Evolutionary conservation across 2,329 filamentous ascomycete genomes (phyloP).

Genomic region (Chlorencoelia australis): DNA sequence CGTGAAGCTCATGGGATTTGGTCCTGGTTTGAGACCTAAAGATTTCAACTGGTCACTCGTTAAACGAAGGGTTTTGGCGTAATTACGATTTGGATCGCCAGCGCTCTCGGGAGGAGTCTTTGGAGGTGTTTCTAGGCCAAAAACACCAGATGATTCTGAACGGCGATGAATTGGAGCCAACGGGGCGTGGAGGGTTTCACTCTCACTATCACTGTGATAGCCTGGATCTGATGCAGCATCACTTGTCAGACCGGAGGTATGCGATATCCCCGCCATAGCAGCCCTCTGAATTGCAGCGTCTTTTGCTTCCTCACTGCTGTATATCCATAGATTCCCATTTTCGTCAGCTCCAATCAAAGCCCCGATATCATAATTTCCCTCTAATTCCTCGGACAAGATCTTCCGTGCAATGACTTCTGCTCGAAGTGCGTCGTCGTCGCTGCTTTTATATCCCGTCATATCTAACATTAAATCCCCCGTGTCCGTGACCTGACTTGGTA

Average conservation of each 20-base stretch:
- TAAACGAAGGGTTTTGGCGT: slow-evolving; percentile 89
- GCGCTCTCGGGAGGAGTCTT: slow-evolving; percentile 54
- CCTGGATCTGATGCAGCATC: slow-evolving; percentile 88
- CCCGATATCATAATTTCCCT: slow-evolving; percentile 93
- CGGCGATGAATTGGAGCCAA: slow-evolving; percentile 40
- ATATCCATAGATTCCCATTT: slow-evolving; percentile 97
- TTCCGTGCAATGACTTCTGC: slow-evolving; percentile 91
- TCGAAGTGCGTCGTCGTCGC: slow-evolving; percentile 80
- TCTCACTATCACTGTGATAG: slow-evolving; percentile 81
- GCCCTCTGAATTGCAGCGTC: slow-evolving; percentile 66
- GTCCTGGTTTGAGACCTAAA: slow-evolving; percentile 70
- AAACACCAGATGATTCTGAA: slow-evolving; percentile 52
- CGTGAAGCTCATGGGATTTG: slow-evolving; percentile 90
- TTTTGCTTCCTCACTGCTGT: slow-evolving; percentile 94
- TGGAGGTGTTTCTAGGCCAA: slow-evolving; percentile 51
- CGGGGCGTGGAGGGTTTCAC: slow-evolving; percentile 42
- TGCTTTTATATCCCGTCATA: slow-evolving; percentile 94
- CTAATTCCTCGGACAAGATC: slow-evolving; percentile 83
- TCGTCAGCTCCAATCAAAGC: slow-evolving; percentile 92
- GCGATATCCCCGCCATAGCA: slow-evolving; percentile 37
- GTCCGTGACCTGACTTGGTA: slow-evolving; percentile 85
- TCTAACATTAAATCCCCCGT: slow-evolving; percentile 93
- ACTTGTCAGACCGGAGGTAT: slow-evolving; percentile 13
- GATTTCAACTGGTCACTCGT: slow-evolving; percentile 93
- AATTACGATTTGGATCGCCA: slow-evolving; percentile 71